These are phyloP conservation scores for Phylloporus arenicola DNA, from an alignment of 768 basidiomycete species.

Conservation along the genomic window DNA sequence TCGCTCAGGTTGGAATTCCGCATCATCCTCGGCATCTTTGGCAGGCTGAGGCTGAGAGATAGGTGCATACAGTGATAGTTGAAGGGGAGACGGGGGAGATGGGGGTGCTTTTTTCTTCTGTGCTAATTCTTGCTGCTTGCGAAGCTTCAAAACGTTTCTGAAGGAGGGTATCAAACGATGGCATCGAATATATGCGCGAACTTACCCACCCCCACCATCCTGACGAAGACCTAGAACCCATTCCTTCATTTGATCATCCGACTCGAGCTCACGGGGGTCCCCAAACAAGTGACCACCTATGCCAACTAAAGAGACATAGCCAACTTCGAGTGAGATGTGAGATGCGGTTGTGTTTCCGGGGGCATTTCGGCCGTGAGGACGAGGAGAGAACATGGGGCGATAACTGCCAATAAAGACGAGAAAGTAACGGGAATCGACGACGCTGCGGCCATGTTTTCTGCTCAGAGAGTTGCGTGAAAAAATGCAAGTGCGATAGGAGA, in stretches of 20 bases:
- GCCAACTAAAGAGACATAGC: slow-evolving; percentile 39
- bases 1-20: slow-evolving; percentile 5
- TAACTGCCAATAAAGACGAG: slow-evolving; percentile 46
- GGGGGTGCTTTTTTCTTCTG: slow-evolving; percentile 6
- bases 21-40: background rate
- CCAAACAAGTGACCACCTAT: slow-evolving; percentile 42
- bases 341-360: slow-evolving; percentile 36
- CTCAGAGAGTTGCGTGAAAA: slow-evolving; percentile 7
- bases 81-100: slow-evolving; percentile 7
- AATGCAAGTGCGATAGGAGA: background rate
- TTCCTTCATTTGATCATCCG: slow-evolving; percentile 34
- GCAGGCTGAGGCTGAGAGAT: background rate
- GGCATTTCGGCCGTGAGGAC: slow-evolving; percentile 39
- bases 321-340: slow-evolving; percentile 53
- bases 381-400: slow-evolving; percentile 45
- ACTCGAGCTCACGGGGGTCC: slow-evolving; percentile 43
- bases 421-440: slow-evolving; percentile 45
- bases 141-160: slow-evolving; percentile 45
- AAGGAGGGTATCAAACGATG: background rate
- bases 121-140: slow-evolving; percentile 30
- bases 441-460: slow-evolving; percentile 25
- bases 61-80: background rate
- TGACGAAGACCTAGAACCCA: slow-evolving; percentile 56
- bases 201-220: slow-evolving; percentile 60
- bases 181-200: slow-evolving; percentile 9